A percentile compares a stretch with the other conserved stretches of the same genome.
Evolutionary conservation across 805 yeast genomes (phyloP).

Genomic region (Grigorovia humatica): DNA sequence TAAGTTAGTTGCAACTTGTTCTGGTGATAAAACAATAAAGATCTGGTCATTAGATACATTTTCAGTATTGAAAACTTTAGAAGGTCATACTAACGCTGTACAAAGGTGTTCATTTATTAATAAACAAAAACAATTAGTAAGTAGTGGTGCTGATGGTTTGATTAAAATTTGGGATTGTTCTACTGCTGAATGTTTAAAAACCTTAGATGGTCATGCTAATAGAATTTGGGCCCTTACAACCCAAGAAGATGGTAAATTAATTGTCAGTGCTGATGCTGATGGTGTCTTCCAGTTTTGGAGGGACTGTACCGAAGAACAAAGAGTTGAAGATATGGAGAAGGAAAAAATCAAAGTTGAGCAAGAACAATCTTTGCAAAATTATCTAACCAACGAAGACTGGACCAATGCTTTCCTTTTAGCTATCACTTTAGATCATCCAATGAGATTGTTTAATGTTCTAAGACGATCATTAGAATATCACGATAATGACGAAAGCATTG

Average conservation of each 20-base stretch:
- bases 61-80: slow-evolving; percentile 70
- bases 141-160: slow-evolving; percentile 88
- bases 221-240: slow-evolving; percentile 85
- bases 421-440: slow-evolving; percentile 78
- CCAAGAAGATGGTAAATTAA: slow-evolving; percentile 52
- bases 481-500: slow-evolving; percentile 32
- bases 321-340: slow-evolving; percentile 39
- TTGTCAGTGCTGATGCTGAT: slow-evolving; percentile 90
- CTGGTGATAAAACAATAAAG: slow-evolving; percentile 86
- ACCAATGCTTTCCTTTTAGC: slow-evolving; percentile 80
- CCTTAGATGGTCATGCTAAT: slow-evolving; percentile 88
- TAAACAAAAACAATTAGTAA: slow-evolving; percentile 54
- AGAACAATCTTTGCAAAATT: slow-evolving; percentile 79
- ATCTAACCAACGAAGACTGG: slow-evolving; percentile 68
- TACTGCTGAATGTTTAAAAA: slow-evolving; percentile 68
- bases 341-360: slow-evolving; percentile 59
- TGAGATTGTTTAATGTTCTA: slow-evolving; percentile 72
- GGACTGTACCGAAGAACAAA: slow-evolving; percentile 72
- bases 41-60: slow-evolving; percentile 80
- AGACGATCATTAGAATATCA: slow-evolving; percentile 43
- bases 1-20: slow-evolving; percentile 66
- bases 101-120: slow-evolving; percentile 69
- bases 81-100: slow-evolving; percentile 90
- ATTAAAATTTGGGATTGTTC: slow-evolving; percentile 81
- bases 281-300: slow-evolving; percentile 84